A percentile compares a stretch with the other conserved stretches of the same genome.
These are phyloP conservation scores for Lentinula detonsa DNA, from an alignment of 768 basidiomycete species.

Conservation along the genomic window DNA sequence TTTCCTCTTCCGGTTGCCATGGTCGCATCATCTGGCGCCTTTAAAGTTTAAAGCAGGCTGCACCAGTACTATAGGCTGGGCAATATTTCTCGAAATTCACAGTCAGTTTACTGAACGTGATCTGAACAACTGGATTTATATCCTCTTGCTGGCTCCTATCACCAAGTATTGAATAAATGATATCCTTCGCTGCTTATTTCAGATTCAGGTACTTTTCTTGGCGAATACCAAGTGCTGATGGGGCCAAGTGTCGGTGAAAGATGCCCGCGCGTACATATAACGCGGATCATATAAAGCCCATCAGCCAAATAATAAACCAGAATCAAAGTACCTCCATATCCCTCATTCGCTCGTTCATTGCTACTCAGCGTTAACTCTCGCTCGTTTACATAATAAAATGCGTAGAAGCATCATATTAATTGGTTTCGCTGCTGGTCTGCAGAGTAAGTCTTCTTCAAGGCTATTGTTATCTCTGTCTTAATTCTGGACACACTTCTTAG, in stretches of 20 bases:
- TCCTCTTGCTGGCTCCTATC: too few relatives aligned
- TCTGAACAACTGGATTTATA: too few relatives aligned
- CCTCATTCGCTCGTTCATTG: background rate
- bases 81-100: too few relatives aligned
- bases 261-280: background rate
- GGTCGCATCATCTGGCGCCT: too few relatives aligned
- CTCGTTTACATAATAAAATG: background rate
- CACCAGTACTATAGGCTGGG: too few relatives aligned
- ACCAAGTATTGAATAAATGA: too few relatives aligned
- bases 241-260: background rate
- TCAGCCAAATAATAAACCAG: too few relatives aligned
- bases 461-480: background rate
- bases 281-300: background rate
- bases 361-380: background rate
- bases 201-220: background rate
- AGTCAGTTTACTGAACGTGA: too few relatives aligned
- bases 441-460: background rate
- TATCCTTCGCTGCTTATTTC: too few relatives aligned
- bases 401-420: background rate
- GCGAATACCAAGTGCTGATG: background rate
- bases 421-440: conserved; percentile 3
- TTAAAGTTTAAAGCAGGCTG: too few relatives aligned
- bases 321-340: too few relatives aligned
- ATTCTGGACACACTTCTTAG: conserved; percentile 8
- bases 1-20: too few relatives aligned